Percentiles rank a stretch among this genome's conserved stretches.
phyloP scores from a whole-genome alignment of 306 rosid species.

The Acacia confusa region DNA sequence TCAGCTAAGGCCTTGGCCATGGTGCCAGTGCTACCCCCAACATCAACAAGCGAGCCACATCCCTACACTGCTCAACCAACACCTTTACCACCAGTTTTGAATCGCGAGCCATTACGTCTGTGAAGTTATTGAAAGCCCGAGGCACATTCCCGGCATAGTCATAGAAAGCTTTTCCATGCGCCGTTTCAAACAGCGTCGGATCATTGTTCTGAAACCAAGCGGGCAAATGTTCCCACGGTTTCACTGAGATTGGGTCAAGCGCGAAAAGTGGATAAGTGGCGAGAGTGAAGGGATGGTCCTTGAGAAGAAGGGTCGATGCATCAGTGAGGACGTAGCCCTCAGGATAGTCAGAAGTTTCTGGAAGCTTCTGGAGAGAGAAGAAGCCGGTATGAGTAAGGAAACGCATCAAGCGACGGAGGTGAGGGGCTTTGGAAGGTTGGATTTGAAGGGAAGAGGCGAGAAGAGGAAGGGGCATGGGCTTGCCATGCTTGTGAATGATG shows the following conservation, averaged over 20 bases:
- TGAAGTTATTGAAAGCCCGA: not conserved
- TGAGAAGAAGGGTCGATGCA: slow-evolving; percentile 34
- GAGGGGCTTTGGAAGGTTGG: slow-evolving; percentile 31
- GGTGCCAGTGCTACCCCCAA: slow-evolving; percentile 60
- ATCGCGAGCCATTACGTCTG: slow-evolving; percentile 42
- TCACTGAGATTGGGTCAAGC: slow-evolving; percentile 24
- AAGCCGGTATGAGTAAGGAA: slow-evolving; percentile 39
- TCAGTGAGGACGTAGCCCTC: slow-evolving; percentile 35
- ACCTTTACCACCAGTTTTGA: not conserved
- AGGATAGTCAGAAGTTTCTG: not conserved
- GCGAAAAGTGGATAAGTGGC: slow-evolving; percentile 1
- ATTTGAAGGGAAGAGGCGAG: slow-evolving; percentile 36
- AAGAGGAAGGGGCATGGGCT: slow-evolving; percentile 48
- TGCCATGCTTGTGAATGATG: slow-evolving; percentile 43
- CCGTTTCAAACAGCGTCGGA: slow-evolving; percentile 41
- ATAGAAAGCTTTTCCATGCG: slow-evolving; percentile 41
- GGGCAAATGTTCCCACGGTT: slow-evolving; percentile 25
- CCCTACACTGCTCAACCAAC: slow-evolving; percentile 27
- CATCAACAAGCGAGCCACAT: slow-evolving; percentile 40
- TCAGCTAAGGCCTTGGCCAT: slow-evolving; percentile 43
- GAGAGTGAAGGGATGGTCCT: slow-evolving; percentile 21
- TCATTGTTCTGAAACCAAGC: slow-evolving; percentile 46
- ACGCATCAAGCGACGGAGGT: slow-evolving; percentile 44
- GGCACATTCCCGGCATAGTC: slow-evolving; percentile 26
- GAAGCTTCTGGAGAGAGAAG: slow-evolving; percentile 17